Base-by-base conservation (phyloP, 139 green algal genomes). In the Nannochloris sp. region DNA sequence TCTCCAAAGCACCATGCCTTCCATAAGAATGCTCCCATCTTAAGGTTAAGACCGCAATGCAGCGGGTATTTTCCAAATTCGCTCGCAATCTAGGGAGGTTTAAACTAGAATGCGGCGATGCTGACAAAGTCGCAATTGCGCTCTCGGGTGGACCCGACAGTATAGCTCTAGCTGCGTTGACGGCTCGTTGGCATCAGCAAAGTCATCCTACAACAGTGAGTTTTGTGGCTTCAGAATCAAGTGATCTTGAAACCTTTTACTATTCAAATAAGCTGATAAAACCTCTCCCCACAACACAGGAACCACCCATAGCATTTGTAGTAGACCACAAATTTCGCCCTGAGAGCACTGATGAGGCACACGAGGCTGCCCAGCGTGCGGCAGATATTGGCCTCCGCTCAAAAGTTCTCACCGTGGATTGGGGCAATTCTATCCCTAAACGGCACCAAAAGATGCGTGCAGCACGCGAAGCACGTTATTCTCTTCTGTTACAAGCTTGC, bases 61-160 rank as follows among this genome's bases (percentile, higher is more conserved):
- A 57, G 53, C 42, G 42, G 27, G 39, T 54, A 10, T 64, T 67
- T 65, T 9, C 31, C 57, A 9, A 10, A 58, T 60, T 59, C 27
- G 9, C 37, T 9, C 9, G 9, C n/a, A 9, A 32, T 58, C 57
- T 64, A 35, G 86, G 4, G 65, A 65, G 19, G 54, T 10, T 71
- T 24, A 36, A 13, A 37, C 14, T 0, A 12, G 29, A 61, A 60
- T 34, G 78, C 80, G 72, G 75, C 45, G 75, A 75, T 4, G 78
- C 60, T 29, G 36, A 57, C 12, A 48, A 31, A 4, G 27, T 82
- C 5, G 78, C 71, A 0, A 44, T 85, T 2, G 78, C 78, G 2
- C 36, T 85, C 14, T 85, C 76, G 10, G 79, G 77, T 14, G 79
- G 79, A 0, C 48, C 67, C 2, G 79, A 85, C 64, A 85, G 77